These are phyloP conservation scores for Musa balbisiana DNA, from an alignment of 202 grass and related monocot genomes.

Conservation along the genomic window DNA sequence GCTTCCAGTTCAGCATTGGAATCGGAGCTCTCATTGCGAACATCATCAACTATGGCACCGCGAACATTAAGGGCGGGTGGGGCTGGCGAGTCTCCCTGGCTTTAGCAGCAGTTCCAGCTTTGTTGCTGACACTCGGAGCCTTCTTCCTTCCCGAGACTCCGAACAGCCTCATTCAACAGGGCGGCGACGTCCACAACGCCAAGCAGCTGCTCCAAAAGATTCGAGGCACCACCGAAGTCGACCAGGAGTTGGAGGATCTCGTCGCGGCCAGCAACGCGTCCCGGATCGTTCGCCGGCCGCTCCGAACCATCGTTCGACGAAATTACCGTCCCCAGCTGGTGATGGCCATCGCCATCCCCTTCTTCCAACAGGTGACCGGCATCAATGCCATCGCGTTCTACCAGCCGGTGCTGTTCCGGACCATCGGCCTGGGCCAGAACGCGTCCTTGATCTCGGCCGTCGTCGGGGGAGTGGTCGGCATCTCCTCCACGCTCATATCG, in stretches of 20 bases:
- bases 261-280: constrained; percentile 46
- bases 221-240: constrained; percentile 47
- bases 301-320: constrained; percentile 43
- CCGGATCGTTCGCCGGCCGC: constrained; percentile 30
- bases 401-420: constrained; percentile 51
- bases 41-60: constrained; percentile 67
- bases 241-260: constrained; percentile 71
- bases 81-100: constrained; percentile 79
- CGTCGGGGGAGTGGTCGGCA: constrained; percentile 43
- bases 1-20: constrained; percentile 71
- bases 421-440: constrained; percentile 54
- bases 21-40: constrained; percentile 65
- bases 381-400: constrained; percentile 92
- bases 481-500: constrained; percentile 38
- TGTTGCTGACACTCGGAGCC: constrained; percentile 48
- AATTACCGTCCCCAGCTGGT: constrained; percentile 68
- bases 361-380: constrained; percentile 68
- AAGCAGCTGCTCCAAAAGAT: constrained; percentile 55
- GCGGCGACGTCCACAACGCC: constrained; percentile 34
- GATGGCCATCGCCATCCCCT: constrained; percentile 52
- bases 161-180: constrained; percentile 56
- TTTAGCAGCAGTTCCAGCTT: constrained; percentile 54
- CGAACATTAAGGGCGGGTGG: constrained; percentile 46
- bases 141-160: constrained; percentile 79
- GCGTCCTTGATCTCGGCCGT: constrained; percentile 44